Conservation (phyloP, 2,329 filamentous ascomycete genomes). For the Arthroderma sp. region DNA sequence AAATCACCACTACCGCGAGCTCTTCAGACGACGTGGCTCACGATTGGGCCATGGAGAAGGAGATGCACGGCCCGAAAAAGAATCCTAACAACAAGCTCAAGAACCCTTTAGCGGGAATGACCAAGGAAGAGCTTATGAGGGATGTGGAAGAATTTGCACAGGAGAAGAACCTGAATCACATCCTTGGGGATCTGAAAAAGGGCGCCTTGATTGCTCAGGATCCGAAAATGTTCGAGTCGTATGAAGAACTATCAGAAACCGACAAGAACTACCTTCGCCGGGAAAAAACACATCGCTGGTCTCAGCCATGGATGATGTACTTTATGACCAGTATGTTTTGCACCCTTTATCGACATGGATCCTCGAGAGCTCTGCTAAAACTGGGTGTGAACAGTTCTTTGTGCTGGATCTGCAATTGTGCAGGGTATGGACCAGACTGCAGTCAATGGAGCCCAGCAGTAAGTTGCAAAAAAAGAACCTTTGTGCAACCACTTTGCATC, state of each 20-base stretch:
- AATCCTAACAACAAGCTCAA: slow-evolving; percentile 9
- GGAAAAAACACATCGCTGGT: slow-evolving; percentile 33
- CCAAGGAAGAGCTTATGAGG: slow-evolving; percentile 16
- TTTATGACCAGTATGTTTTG: slow-evolving; percentile 21
- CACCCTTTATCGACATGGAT: not conserved
- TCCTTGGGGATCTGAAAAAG: slow-evolving; percentile 29
- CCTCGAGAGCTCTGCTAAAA: not conserved
- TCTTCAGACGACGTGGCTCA: too few relatives aligned
- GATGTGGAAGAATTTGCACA: slow-evolving; percentile 32
- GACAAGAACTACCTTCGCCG: slow-evolving; percentile 29
- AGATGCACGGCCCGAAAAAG: not conserved
- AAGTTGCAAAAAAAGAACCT: not conserved
- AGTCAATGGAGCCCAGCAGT: slow-evolving; percentile 25
- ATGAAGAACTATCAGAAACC: slow-evolving; percentile 44
- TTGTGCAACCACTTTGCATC: too few relatives aligned
- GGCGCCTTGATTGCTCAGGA: slow-evolving; percentile 63
- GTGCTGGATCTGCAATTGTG: slow-evolving; percentile 38
- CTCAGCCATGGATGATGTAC: slow-evolving; percentile 32
- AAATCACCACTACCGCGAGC: too few relatives aligned
- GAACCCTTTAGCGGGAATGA: slow-evolving; percentile 18
- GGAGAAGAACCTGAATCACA: slow-evolving; percentile 45
- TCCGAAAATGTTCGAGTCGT: slow-evolving; percentile 48
- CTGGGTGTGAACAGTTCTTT: slow-evolving; percentile 23
- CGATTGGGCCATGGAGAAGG: too few relatives aligned
- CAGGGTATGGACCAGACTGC: slow-evolving; percentile 37